These are phyloP conservation scores for Nakazawaea ernobii DNA, from an alignment of 805 yeast genomes.

Conservation along the genomic window DNA sequence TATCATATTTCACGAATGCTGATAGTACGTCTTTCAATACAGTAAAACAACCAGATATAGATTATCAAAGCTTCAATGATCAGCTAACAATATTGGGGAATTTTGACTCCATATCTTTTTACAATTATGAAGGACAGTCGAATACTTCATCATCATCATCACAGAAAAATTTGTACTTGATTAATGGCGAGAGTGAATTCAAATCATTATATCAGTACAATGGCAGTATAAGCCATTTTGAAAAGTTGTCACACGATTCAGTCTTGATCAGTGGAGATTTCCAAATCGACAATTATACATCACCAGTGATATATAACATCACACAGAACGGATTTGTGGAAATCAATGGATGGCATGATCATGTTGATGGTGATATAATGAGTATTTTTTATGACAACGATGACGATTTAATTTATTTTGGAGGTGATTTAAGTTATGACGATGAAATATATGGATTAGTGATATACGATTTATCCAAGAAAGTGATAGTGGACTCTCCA, in stretches of 20 bases:
- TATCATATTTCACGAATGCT: neutral
- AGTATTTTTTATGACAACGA: slow-evolving; percentile 43
- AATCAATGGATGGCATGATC: slow-evolving; percentile 18
- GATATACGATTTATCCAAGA: slow-evolving; percentile 47
- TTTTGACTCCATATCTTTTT: slow-evolving; percentile 8
- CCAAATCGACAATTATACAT: neutral
- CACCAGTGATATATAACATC: slow-evolving; percentile 7
- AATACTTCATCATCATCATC: neutral
- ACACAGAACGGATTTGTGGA: neutral
- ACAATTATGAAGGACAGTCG: slow-evolving; percentile 9
- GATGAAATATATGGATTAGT: slow-evolving; percentile 50
- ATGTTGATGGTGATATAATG: slow-evolving; percentile 33
- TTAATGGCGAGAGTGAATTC: slow-evolving; percentile 3
- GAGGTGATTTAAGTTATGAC: slow-evolving; percentile 66
- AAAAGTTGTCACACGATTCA: neutral
- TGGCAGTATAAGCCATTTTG: slow-evolving; percentile 3
- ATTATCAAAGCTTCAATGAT: slow-evolving; percentile 3
- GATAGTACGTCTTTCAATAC: neutral
- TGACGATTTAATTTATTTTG: slow-evolving; percentile 56
- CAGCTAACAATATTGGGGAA: slow-evolving; percentile 8
- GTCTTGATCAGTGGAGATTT: slow-evolving; percentile 6
- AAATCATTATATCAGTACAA: neutral
- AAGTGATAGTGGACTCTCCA: slow-evolving; percentile 41
- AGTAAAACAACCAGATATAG: slow-evolving; percentile 4
- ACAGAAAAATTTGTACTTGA: neutral